These are phyloP conservation scores for Silene coronaria DNA, from an alignment of 179 eudicot species.

Conservation along the genomic window DNA sequence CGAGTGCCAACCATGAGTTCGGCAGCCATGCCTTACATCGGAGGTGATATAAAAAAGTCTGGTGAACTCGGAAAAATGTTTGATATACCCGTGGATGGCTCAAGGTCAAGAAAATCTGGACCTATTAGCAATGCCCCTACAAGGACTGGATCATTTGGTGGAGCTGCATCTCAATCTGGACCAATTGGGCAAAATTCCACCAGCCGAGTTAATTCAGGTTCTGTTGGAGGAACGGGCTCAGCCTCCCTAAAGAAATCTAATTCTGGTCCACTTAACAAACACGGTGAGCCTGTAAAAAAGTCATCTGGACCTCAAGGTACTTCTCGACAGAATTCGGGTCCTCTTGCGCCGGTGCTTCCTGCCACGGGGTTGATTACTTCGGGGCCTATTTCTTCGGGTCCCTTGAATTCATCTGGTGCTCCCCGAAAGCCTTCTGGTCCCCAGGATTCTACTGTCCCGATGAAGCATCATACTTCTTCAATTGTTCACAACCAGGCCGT, in stretches of 20 bases:
- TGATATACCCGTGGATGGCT: constrained; percentile 67
- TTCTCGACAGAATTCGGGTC: constrained; percentile 91
- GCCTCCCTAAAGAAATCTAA: constrained; percentile 65
- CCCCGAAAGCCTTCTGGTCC: constrained; percentile 87
- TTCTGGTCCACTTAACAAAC: constrained; percentile 89
- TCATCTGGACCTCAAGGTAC: constrained; percentile 80
- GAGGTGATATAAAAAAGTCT: constrained; percentile 88
- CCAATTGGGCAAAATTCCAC: constrained; percentile 55
- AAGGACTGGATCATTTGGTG: constrained; percentile 84
- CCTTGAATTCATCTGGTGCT: constrained; percentile 78
- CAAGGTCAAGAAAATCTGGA: constrained; percentile 82
- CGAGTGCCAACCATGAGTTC: constrained; percentile 85
- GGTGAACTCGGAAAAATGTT: constrained; percentile 97
- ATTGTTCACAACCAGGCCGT: constrained; percentile 71
- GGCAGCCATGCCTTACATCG: constrained; percentile 84
- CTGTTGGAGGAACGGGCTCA: constrained; percentile 55
- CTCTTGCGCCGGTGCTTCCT: constrained; percentile 78
- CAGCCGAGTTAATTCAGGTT: constrained; percentile 47
- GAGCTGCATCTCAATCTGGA: constrained; percentile 66
- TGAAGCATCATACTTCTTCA: constrained; percentile 49
- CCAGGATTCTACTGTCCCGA: constrained; percentile 49
- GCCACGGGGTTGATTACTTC: constrained; percentile 88
- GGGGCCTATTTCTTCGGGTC: constrained; percentile 86
- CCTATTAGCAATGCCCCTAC: constrained; percentile 64
- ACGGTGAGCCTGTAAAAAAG: constrained; percentile 82